A percentile compares a stretch with the other conserved stretches of the same genome.
Conservation (phyloP, 768 basidiomycete genomes). For the Leccinum truebloodii region DNA sequence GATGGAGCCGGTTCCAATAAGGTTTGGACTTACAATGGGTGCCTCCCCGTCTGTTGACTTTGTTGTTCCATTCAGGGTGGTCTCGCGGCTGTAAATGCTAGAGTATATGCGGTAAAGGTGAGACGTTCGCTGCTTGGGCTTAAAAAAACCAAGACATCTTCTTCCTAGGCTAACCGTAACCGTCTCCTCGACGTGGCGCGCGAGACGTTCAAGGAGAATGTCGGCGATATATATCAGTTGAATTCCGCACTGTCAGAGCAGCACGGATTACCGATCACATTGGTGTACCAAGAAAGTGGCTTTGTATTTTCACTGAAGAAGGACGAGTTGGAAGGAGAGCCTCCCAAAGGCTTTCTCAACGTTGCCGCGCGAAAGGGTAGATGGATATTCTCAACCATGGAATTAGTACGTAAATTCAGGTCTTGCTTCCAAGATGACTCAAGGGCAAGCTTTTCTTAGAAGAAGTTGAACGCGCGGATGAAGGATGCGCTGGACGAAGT, state of each 20-base stretch:
- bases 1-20: constrained; percentile 65
- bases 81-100: constrained; percentile 70
- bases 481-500: constrained; percentile 91
- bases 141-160: background rate
- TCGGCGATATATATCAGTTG: constrained; percentile 80
- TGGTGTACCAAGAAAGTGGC: constrained; percentile 71
- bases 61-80: constrained; percentile 50
- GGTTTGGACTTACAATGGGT: constrained; percentile 36
- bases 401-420: constrained; percentile 56
- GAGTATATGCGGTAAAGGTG: constrained; percentile 88
- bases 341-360: constrained; percentile 76
- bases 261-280: constrained; percentile 61
- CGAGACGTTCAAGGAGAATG: constrained; percentile 92
- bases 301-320: constrained; percentile 77
- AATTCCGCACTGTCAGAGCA: constrained; percentile 58
- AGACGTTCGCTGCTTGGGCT: background rate
- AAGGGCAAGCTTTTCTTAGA: constrained; percentile 41
- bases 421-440: background rate
- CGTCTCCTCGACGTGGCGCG: constrained; percentile 91
- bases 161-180: constrained; percentile 66
- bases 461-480: constrained; percentile 87
- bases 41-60: constrained; percentile 1
- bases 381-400: constrained; percentile 77
- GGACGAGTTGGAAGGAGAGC: constrained; percentile 44
- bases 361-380: constrained; percentile 64